A percentile compares a stretch with the other conserved stretches of the same genome.
Evolutionary conservation across 768 basidiomycete species (phyloP).

Genomic region (Tremella fuciformis): DNA sequence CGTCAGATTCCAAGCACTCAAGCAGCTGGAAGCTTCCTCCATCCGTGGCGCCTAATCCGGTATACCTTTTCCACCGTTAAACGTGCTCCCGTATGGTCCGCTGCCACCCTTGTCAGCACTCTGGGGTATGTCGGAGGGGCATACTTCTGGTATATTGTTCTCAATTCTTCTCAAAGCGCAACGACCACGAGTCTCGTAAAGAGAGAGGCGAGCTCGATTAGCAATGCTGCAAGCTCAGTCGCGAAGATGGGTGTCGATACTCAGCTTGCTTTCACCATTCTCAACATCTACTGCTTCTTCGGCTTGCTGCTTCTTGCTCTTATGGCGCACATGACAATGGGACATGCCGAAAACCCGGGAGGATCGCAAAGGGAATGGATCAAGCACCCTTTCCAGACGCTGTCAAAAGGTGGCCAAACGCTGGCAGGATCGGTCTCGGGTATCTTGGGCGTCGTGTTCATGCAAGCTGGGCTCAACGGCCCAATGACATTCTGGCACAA

Average conservation of each 20-base stretch:
- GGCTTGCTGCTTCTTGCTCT: neutral
- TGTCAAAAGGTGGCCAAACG: neutral
- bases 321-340: neutral
- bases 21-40: neutral
- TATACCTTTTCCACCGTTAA: neutral
- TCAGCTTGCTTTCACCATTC: neutral
- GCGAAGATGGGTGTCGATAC: neutral
- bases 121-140: neutral
- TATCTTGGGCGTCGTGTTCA: neutral
- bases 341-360: neutral
- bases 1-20: no score
- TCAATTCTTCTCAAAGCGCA: neutral
- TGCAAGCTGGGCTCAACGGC: neutral
- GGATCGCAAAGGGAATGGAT: neutral
- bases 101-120: neutral
- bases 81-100: neutral
- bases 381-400: neutral
- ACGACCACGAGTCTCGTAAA: neutral
- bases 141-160: conserved; percentile 2
- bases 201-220: neutral
- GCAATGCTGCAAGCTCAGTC: neutral
- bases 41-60: neutral
- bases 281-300: neutral
- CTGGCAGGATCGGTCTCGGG: neutral
- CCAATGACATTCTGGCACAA: neutral